Conservation (phyloP, 805 yeast genomes). For the Ascoidea tarda region DNA sequence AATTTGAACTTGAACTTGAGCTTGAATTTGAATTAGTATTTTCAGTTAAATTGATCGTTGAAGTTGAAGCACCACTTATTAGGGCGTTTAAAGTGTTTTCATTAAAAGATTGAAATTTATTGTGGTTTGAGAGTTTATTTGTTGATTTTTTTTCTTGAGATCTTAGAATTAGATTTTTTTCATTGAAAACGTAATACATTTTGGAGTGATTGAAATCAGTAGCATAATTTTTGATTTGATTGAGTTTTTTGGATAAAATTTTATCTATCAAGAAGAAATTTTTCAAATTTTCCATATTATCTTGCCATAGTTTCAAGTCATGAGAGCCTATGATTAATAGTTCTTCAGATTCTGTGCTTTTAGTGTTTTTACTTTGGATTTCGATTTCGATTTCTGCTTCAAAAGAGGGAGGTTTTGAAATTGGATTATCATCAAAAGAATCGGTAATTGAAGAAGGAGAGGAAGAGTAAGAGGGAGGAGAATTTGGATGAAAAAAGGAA, state of each 20-base stretch:
- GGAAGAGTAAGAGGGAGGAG: neutral
- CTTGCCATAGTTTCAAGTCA: conserved; percentile 1
- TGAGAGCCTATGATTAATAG: neutral
- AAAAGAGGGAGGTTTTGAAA: neutral
- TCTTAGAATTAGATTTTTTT: neutral
- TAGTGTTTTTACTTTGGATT: neutral
- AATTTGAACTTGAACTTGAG: neutral
- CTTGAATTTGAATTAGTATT: neutral
- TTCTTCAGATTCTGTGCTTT: neutral
- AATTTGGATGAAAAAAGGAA: neutral
- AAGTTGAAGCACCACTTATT: neutral
- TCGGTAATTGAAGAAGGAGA: neutral
- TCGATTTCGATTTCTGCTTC: neutral
- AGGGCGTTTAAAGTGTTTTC: neutral
- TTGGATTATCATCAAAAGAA: neutral
- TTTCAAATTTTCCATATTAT: neutral
- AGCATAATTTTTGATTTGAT: conserved; percentile 5
- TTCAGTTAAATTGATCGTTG: neutral
- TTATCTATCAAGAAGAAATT: conserved; percentile 4
- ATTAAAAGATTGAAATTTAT: neutral
- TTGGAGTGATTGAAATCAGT: neutral
- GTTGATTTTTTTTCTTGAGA: neutral
- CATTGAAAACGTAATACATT: neutral
- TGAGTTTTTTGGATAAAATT: conserved; percentile 4
- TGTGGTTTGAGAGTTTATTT: neutral